These are phyloP conservation scores for Annulohypoxylon nitens DNA, from an alignment of 495 filamentous ascomycete species.

Conservation along the genomic window DNA sequence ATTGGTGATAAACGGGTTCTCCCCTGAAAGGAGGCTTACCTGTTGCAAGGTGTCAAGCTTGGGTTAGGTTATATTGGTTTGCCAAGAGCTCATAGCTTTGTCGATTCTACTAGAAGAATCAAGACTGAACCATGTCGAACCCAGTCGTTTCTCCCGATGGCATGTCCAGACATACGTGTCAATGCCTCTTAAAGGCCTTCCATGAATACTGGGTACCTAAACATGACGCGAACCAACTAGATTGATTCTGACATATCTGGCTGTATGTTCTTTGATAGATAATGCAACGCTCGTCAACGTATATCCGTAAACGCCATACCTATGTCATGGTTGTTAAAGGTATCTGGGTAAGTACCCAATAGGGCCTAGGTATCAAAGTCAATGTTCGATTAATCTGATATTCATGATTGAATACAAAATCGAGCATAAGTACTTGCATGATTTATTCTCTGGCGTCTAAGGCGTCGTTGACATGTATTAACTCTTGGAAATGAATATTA, in stretches of 20 bases:
- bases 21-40: background rate
- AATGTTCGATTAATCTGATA: background rate
- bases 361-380: no score
- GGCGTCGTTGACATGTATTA: background rate
- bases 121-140: background rate
- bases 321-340: background rate
- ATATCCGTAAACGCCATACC: background rate
- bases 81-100: background rate
- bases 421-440: background rate
- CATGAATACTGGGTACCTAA: no score
- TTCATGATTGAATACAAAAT: background rate
- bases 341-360: background rate
- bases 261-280: background rate
- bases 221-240: no score
- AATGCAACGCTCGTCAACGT: background rate
- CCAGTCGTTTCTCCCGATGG: background rate
- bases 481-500: constrained; percentile 18
- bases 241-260: background rate
- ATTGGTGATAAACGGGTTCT: background rate
- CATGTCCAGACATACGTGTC: no score
- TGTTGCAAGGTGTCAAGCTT: background rate
- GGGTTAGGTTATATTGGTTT: background rate
- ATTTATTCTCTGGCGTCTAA: background rate
- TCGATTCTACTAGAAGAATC: background rate
- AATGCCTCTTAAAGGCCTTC: no score